Evolutionary conservation across 1,284 basidiomycete genomes (phyloP).

Genomic region (Ganoderma lingzhi): DNA sequence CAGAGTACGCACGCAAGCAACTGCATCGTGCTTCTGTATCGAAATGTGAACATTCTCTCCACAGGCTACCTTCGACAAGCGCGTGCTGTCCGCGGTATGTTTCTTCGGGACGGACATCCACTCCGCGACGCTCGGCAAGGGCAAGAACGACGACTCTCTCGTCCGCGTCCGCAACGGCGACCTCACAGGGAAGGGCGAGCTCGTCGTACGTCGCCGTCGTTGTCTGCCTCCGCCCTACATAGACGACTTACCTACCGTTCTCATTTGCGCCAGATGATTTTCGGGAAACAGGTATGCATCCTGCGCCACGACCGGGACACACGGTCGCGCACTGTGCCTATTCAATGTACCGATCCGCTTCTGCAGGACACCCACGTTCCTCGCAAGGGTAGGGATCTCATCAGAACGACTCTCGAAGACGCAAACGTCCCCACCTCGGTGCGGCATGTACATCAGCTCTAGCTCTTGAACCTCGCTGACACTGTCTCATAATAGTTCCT

Average conservation of each 20-base stretch:
- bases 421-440: slow-evolving; percentile 77
- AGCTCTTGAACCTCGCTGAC: slow-evolving; percentile 2
- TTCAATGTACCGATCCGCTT: not conserved
- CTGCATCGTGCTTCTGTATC: not conserved
- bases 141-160: slow-evolving; percentile 83
- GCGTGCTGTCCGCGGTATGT: slow-evolving; percentile 87
- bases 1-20: slow-evolving; percentile 48
- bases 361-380: slow-evolving; percentile 88
- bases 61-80: slow-evolving; percentile 85
- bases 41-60: not conserved
- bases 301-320: not conserved
- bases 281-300: slow-evolving; percentile 82
- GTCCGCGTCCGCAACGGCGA: slow-evolving; percentile 77
- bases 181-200: slow-evolving; percentile 79
- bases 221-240: not conserved
- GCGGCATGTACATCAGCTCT: slow-evolving; percentile 33
- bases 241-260: not conserved
- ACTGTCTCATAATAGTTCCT: slow-evolving; percentile 71
- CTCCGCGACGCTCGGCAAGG: slow-evolving; percentile 85
- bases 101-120: slow-evolving; percentile 96
- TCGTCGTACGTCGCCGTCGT: slow-evolving; percentile 65
- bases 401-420: slow-evolving; percentile 84
- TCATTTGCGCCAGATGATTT: slow-evolving; percentile 76
- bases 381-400: slow-evolving; percentile 82
- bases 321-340: not conserved